These are phyloP conservation scores for Malassezia nana DNA, from an alignment of 1,284 basidiomycete species.

Conservation along the genomic window DNA sequence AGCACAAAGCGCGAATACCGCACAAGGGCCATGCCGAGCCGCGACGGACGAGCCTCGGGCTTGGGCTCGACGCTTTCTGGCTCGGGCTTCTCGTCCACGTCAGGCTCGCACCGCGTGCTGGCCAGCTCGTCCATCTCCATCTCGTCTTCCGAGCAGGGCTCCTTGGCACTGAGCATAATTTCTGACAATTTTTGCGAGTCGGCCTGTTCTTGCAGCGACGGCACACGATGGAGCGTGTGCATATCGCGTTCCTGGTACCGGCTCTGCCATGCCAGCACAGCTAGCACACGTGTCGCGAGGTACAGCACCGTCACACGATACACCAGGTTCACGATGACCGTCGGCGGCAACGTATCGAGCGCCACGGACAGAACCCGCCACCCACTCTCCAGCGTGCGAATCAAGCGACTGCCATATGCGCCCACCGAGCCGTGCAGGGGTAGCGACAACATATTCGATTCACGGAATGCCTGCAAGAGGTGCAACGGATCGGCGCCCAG, in stretches of 20 bases:
- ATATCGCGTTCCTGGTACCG: background rate
- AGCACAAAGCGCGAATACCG: slow-evolving; percentile 40
- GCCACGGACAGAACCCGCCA: slow-evolving; percentile 34
- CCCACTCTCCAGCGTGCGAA: slow-evolving; percentile 30
- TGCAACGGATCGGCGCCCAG: slow-evolving; percentile 41
- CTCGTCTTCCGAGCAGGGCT: slow-evolving; percentile 8
- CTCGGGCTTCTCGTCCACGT: background rate
- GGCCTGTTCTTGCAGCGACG: background rate
- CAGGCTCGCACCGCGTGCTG: background rate
- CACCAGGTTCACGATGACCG: slow-evolving; percentile 40
- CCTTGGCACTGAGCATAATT: slow-evolving; percentile 9
- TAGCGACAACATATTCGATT: slow-evolving; percentile 7
- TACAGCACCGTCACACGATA: slow-evolving; percentile 44
- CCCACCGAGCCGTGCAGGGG: slow-evolving; percentile 20
- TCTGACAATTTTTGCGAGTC: slow-evolving; percentile 2
- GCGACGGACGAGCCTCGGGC: slow-evolving; percentile 18
- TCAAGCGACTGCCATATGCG: slow-evolving; percentile 7
- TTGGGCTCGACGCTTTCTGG: slow-evolving; percentile 5
- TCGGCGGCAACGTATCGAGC: slow-evolving; percentile 34
- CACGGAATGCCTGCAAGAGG: slow-evolving; percentile 42
- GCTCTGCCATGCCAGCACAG: slow-evolving; percentile 15
- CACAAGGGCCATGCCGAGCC: slow-evolving; percentile 18
- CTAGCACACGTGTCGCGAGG: slow-evolving; percentile 39
- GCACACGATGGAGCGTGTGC: background rate
- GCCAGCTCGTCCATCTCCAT: background rate